Conservation (phyloP, 352 stramenopile genomes). For the Phytophthora nicotianae region DNA sequence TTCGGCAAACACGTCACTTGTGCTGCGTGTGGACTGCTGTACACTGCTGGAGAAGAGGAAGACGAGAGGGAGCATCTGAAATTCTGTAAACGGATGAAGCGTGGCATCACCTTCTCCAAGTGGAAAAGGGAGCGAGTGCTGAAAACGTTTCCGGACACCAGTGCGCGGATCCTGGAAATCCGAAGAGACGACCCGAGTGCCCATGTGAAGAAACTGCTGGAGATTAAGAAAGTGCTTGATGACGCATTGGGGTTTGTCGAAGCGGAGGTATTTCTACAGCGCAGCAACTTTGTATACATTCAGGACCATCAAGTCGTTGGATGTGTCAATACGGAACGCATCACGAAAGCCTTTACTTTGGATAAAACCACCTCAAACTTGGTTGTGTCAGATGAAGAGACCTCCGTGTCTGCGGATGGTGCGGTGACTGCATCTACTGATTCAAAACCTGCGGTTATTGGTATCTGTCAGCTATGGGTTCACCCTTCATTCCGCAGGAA, state of each 20-base stretch:
- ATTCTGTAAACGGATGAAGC: conserved; percentile 54
- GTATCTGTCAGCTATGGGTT: conserved; percentile 79
- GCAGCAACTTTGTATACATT: conserved; percentile 68
- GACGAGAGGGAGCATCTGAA: conserved; percentile 74
- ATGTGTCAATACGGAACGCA: conserved; percentile 61
- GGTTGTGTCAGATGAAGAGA: conserved; percentile 7
- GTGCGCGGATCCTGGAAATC: conserved; percentile 70
- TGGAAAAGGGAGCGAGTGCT: conserved; percentile 74
- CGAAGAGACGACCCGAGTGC: conserved; percentile 50
- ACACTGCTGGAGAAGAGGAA: conserved; percentile 70
- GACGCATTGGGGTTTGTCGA: conserved; percentile 73
- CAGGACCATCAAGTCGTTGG: conserved; percentile 63
- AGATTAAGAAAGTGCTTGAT: conserved; percentile 75
- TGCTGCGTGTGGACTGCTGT: conserved; percentile 66
- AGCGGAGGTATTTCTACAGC: conserved; percentile 51
- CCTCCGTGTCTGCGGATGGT: conserved; percentile 9
- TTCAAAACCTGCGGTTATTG: conserved; percentile 46
- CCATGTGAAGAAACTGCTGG: conserved; percentile 75
- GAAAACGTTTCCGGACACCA: conserved; percentile 45
- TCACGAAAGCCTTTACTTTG: conserved; percentile 50
- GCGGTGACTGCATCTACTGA: conserved; percentile 22
- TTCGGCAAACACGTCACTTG: conserved; percentile 73
- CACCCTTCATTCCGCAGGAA: conserved; percentile 55
- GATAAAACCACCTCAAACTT: conserved; percentile 27
- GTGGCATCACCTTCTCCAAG: conserved; percentile 58